Evolutionary conservation across 768 basidiomycete genomes (phyloP), one percentile per base, ranked within the genome.

Genomic region (Pilatotrama ljubarskyi): DNA sequence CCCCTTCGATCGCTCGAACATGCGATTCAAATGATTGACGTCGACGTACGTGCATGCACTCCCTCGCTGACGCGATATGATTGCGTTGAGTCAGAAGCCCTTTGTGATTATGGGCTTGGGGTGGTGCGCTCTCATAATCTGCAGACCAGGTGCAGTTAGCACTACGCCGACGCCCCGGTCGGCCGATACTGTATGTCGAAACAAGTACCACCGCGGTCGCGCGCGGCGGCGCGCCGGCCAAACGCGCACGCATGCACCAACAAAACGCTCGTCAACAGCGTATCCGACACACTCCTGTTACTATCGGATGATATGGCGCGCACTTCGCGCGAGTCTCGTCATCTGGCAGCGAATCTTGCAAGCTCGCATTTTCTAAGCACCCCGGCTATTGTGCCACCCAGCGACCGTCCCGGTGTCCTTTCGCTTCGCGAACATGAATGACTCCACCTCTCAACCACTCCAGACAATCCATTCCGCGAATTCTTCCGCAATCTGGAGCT

Each of bases 181-280:
- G 55, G 55, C 52, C 52, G 55, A 48, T 36, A n/a, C n/a, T n/a
- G n/a, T n/a, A 24, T 18, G 55, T 15, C 37, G 36, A 46, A 15
- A 38, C 15, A 46, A 22, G 43, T 46, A 55, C 54, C 54, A 2
- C 44, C 35, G 6, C 54, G 38, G 54, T 55, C 54, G n/a, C 17
- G 2, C 35, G 6, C 54, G 38, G 54, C 47, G 44, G n/a, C 17
- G 2, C 7, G 26, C 26, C 26, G 15, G 46, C 26, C 46, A 48
- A 48, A 26, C 46, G 26, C 46, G 46, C 38, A 13, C 38, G 13
- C 22, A 22, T 15, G 18, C 46, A 48, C 11, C 46, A 26, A n/a
- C n/a, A 29, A 29, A 18, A 9, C 42, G 20, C 20, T n/a, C n/a
- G n/a, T n/a, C n/a, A n/a, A n/a, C n/a, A n/a, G n/a, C n/a, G n/a